Base-by-base conservation (phyloP, 768 basidiomycete genomes). In the Leucosporidium yakuticum region DNA sequence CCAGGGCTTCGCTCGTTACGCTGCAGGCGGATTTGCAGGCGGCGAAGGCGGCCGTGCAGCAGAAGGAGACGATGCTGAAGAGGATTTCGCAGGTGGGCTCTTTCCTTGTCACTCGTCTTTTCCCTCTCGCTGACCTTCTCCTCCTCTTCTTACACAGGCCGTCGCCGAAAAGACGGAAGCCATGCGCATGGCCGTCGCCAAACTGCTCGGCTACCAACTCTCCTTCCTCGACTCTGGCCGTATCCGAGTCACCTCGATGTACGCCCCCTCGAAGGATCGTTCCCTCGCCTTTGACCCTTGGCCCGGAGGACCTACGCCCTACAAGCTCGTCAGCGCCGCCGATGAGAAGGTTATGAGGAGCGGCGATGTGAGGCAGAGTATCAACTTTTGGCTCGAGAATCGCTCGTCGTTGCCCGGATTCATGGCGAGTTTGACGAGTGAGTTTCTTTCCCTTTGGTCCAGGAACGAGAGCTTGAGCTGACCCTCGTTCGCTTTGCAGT, bases 181-280 rank as follows among this genome's bases (percentile, higher is more conserved):
- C 76, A 95, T 98, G 81, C 85, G 90, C 49, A 90, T 94, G 76
- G 87, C 92, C 9, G 88, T 97, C 67, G 87, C 88, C 6, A 87
- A 89, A 0, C 88, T 98, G 59, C 84, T 97, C 0, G 95, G 94
- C 9, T 87, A 92, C 76, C 91, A 95, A 74, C 84, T 97, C 60
- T 87, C 88, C 2, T 96, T 97, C 77, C 90, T 90, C 76, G 89
- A 88, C 21, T 91, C 91, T 60, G 94, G 93, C 0, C 86, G 91
- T 73, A 88, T 97, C 59, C 84, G 90, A 27, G 86, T 96, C 68
- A 94, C 92, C 7, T 89, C 88, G n/a, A 83, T 90, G 73, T 97
- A 88, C 79, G 93, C 96, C 70, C 84, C 68, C 14, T 60, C 53
- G 20, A 69, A 74, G 53, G 70, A 69, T 29, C 70, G 72, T 34